A percentile compares a stretch with the other conserved stretches of the same genome.
Evolutionary conservation across 2,329 filamentous ascomycete genomes (phyloP).

Genomic region (Fusarium nelsonii): DNA sequence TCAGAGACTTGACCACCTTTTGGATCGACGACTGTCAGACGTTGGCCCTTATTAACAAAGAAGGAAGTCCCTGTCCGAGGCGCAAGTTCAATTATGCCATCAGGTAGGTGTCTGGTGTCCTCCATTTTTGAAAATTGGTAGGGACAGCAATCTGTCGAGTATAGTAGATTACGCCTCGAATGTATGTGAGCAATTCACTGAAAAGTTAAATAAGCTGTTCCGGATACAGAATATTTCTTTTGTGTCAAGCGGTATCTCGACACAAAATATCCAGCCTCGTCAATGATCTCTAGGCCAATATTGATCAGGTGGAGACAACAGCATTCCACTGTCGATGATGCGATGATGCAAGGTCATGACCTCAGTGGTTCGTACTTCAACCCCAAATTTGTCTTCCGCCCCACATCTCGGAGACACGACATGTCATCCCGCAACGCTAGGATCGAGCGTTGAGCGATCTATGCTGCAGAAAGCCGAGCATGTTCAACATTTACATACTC

Average conservation of each 20-base stretch:
- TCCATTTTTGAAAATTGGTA: background rate
- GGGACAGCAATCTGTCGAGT: background rate
- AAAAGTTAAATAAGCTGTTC: too few relatives aligned
- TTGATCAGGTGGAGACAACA: background rate
- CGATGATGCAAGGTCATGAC: slow-evolving; percentile 3
- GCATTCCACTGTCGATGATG: slow-evolving; percentile 1
- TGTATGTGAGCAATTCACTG: background rate
- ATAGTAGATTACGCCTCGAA: background rate
- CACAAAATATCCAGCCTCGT: too few relatives aligned
- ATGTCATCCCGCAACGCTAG: background rate
- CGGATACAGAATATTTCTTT: background rate
- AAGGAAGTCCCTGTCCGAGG: slow-evolving; percentile 5
- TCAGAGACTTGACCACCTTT: slow-evolving; percentile 11
- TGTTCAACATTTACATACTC: background rate
- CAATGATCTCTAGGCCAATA: background rate
- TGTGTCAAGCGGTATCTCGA: background rate
- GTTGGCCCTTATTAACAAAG: slow-evolving; percentile 2
- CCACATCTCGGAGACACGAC: background rate
- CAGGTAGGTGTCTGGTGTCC: background rate
- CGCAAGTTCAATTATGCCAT: slow-evolving; percentile 1
- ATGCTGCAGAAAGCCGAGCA: background rate
- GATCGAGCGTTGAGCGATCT: background rate
- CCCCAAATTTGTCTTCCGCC: background rate
- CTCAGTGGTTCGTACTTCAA: background rate
- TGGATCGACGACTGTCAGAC: slow-evolving; percentile 1